Conservation (phyloP, 1,284 basidiomycete species). For the Ustilago trichophora region DNA sequence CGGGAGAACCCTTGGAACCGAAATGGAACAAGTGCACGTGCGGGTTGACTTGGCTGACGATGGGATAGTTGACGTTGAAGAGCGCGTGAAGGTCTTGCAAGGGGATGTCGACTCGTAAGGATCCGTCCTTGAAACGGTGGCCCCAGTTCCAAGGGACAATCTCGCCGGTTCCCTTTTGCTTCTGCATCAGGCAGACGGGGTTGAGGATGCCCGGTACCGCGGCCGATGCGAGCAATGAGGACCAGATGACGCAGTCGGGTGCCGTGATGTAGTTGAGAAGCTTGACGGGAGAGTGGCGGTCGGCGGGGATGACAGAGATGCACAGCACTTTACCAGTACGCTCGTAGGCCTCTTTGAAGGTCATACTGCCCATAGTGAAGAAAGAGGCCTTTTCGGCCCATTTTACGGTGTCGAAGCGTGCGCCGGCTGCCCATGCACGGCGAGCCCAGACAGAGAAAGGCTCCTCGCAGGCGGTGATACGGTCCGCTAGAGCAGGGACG, state of each 20-base stretch:
- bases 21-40: slow-evolving; percentile 99
- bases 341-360: slow-evolving; percentile 93
- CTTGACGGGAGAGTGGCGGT: slow-evolving; percentile 90
- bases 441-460: slow-evolving; percentile 74
- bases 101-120: slow-evolving; percentile 83
- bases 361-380: slow-evolving; percentile 92
- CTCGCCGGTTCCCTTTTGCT: slow-evolving; percentile 78
- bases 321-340: slow-evolving; percentile 89
- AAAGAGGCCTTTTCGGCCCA: slow-evolving; percentile 83
- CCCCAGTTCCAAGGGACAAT: slow-evolving; percentile 95
- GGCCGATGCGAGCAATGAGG: slow-evolving; percentile 66
- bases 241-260: slow-evolving; percentile 79
- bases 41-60: slow-evolving; percentile 95
- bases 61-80: slow-evolving; percentile 84
- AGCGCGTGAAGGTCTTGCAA: slow-evolving; percentile 81
- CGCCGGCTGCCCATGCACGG: slow-evolving; percentile 86
- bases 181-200: slow-evolving; percentile 84
- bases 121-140: slow-evolving; percentile 65
- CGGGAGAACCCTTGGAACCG: slow-evolving; percentile 89
- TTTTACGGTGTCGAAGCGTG: slow-evolving; percentile 87
- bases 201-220: slow-evolving; percentile 70
- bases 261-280: slow-evolving; percentile 94
- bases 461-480: slow-evolving; percentile 91
- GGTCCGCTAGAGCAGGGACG: slow-evolving; percentile 73
- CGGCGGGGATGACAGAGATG: slow-evolving; percentile 91